These are phyloP conservation scores for Coemansia brasiliensis DNA, from an alignment of 192 early-diverging fungal species.

Conservation along the genomic window DNA sequence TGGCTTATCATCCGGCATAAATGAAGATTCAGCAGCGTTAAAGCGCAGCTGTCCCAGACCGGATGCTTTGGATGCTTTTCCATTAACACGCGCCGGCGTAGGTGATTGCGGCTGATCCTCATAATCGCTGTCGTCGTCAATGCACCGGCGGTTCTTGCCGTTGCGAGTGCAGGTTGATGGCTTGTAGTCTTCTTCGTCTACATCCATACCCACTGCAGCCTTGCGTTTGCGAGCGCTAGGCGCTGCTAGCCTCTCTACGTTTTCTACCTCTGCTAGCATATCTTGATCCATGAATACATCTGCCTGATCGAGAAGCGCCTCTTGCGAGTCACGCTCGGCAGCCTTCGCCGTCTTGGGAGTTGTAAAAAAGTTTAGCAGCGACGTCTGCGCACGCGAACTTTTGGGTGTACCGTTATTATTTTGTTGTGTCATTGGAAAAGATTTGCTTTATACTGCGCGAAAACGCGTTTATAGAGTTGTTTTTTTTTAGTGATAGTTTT, in stretches of 20 bases:
- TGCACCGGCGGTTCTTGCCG: slow-evolving; percentile 16
- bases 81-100: background rate
- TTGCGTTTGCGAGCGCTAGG: slow-evolving; percentile 31
- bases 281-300: slow-evolving; percentile 28
- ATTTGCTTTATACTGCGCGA: no score
- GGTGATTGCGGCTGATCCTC: slow-evolving; percentile 7
- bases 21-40: slow-evolving; percentile 9
- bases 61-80: slow-evolving; percentile 1
- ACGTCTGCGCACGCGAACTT: slow-evolving; percentile 34
- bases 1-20: slow-evolving; percentile 24
- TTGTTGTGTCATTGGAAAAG: slow-evolving; percentile 19
- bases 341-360: slow-evolving; percentile 24
- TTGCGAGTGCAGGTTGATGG: background rate
- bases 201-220: slow-evolving; percentile 6
- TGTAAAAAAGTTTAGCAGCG: slow-evolving; percentile 46
- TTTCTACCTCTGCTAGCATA: slow-evolving; percentile 33
- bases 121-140: slow-evolving; percentile 37
- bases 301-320: slow-evolving; percentile 28
- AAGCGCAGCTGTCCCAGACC: slow-evolving; percentile 15
- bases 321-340: slow-evolving; percentile 33
- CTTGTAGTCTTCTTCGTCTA: background rate
- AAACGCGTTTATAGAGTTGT: no score
- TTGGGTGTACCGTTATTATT: slow-evolving; percentile 35
- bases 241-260: slow-evolving; percentile 10
- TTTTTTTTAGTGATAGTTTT: no score